Base-by-base conservation (phyloP, 2,329 filamentous ascomycete species). In the Sordariomycetes sp. region DNA sequence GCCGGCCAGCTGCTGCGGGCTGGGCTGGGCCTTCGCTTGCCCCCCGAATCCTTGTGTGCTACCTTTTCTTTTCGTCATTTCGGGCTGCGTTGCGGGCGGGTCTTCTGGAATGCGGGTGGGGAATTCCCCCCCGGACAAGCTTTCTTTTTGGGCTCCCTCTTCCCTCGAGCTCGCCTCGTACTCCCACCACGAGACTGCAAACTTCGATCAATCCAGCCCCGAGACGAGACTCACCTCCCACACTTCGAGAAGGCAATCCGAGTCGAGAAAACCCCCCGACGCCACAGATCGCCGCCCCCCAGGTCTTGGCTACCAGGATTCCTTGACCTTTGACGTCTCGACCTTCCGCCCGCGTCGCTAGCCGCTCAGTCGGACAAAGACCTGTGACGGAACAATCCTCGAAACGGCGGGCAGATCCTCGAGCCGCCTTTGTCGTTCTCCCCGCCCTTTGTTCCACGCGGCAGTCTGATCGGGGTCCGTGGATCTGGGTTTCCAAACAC, bases 241-340 rank as follows among this genome's bases (percentile, higher is more conserved):
- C 10, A 20, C 22, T 25, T 50, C 37, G 7, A 55, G 25, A 34
- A 56, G 28, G 54, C 20, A 46, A 12, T 24, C 46, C 20, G 20
- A 8, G 6, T 50, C 46, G 46, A 50, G 22, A 24, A 22, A 12
- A 50, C 18, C 46, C 18, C 18, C 37, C 46, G n/a, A 50, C 55
- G 55, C 55, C 43, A 57, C 50, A 28, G 28, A 35, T 37, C 35
- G 28, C 28, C 28, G 28, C 28, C 28, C 35, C 7, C n/a, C 3
- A 28, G 48, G 40, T 51, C 43, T 51, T 48, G 43, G 25, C 55
- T 50, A 50, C 55, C 55, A 50, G 55, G 40, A 46, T 57, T 57
- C 50, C 55, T 57, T 40, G 32, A 57, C 55, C n/a, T 12, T 28
- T 35, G 55, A 57, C 55, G 55, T 57, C 55, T 57, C 55, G 18